Percentiles rank a stretch among this genome's conserved stretches.
phyloP scores from a whole-genome alignment of 345 rosid species.

The Arabis alpina region DNA sequence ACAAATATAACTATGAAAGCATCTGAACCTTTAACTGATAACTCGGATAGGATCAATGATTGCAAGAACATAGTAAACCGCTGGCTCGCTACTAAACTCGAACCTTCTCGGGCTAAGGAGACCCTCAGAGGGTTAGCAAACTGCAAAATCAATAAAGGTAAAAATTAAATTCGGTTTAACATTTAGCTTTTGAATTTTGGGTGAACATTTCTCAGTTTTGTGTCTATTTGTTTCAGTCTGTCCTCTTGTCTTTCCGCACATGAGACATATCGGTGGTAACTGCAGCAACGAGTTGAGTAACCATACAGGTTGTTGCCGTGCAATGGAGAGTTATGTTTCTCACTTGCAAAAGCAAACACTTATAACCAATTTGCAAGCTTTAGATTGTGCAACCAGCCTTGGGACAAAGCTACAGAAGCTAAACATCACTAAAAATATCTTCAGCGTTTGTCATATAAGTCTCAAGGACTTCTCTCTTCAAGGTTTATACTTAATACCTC shows the following conservation, averaged over 20 bases:
- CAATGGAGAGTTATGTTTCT: constrained; percentile 82
- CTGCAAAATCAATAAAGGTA: constrained; percentile 89
- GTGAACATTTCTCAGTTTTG: neutral
- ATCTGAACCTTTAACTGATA: constrained; percentile 60
- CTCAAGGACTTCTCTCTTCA: constrained; percentile 98
- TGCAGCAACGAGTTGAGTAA: constrained; percentile 62
- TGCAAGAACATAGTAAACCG: constrained; percentile 74
- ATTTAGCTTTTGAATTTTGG: neutral
- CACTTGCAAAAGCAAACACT: constrained; percentile 96
- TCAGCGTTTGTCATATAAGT: constrained; percentile 77
- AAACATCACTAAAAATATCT: constrained; percentile 70
- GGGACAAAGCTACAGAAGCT: constrained; percentile 70
- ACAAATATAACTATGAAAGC: constrained; percentile 62
- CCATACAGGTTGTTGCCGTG: constrained; percentile 67
- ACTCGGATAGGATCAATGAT: constrained; percentile 65
- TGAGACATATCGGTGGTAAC: constrained; percentile 64
- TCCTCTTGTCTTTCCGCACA: constrained; percentile 84
- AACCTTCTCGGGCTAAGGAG: constrained; percentile 63
- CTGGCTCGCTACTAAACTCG: constrained; percentile 88
- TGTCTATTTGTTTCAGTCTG: constrained; percentile 61
- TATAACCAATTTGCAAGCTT: constrained; percentile 90
- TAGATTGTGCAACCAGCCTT: constrained; percentile 80
- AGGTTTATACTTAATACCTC: constrained; percentile 55
- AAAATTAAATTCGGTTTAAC: constrained; percentile 15
- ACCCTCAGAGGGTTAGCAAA: constrained; percentile 83